These are phyloP conservation scores for Arthrobotrys pseudoclavata DNA, from an alignment of 2,329 filamentous ascomycete genomes.

Conservation along the genomic window DNA sequence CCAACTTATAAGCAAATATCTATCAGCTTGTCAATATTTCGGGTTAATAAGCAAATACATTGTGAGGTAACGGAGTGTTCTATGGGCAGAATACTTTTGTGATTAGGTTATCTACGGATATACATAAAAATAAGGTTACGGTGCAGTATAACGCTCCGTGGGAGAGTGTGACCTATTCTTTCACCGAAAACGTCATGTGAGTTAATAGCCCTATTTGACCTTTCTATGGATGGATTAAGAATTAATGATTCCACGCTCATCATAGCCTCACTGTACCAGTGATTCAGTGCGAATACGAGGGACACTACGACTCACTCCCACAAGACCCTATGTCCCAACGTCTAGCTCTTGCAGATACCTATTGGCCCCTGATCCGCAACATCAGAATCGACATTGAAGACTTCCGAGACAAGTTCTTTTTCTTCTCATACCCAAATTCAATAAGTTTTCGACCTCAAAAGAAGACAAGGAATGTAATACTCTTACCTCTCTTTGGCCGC, in stretches of 20 bases:
- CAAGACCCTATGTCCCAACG: not conserved
- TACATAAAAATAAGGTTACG: not conserved
- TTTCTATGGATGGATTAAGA: not conserved
- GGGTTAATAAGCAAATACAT: conserved; percentile 34
- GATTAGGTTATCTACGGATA: conserved; percentile 6
- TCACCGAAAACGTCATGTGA: not conserved
- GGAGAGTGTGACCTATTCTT: conserved; percentile 13
- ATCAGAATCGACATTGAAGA: conserved; percentile 38
- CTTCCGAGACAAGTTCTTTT: not conserved
- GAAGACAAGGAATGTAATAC: not conserved
- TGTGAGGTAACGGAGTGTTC: conserved; percentile 31
- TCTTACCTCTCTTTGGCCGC: conserved; percentile 3
- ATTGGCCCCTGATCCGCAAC: conserved; percentile 22
- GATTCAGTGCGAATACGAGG: not conserved
- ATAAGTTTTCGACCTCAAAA: not conserved
- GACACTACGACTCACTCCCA: not conserved
- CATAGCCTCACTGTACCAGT: not conserved
- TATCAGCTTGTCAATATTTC: conserved; percentile 16
- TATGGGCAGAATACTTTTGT: conserved; percentile 30
- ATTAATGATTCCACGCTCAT: not conserved
- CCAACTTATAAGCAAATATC: conserved; percentile 17
- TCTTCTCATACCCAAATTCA: not conserved
- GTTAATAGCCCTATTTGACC: not conserved
- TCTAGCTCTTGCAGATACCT: not conserved
- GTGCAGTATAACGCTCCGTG: conserved; percentile 12